phyloP scores from a whole-genome alignment of 345 rosid species.

The Eutrema yunnanense region DNA sequence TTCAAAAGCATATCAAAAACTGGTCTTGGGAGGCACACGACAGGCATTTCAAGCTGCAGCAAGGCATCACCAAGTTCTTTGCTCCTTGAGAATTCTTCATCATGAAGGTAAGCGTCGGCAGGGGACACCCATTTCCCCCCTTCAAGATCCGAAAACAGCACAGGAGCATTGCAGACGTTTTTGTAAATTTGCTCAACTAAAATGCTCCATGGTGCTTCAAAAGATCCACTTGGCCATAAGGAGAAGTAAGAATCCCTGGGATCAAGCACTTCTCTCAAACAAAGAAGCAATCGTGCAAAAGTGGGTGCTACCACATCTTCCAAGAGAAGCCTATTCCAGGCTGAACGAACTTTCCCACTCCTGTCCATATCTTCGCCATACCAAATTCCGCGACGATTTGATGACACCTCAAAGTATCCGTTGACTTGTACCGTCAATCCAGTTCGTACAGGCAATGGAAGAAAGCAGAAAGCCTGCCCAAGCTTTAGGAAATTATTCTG shows the following conservation, averaged over 20 bases:
- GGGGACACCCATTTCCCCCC: conserved; percentile 87
- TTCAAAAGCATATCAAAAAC: conserved; percentile 72
- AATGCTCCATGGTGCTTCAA: conserved; percentile 94
- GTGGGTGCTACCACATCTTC: conserved; percentile 87
- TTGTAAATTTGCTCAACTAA: conserved; percentile 76
- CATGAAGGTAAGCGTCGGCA: conserved; percentile 78
- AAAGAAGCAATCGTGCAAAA: conserved; percentile 55
- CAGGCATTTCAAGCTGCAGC: conserved; percentile 73
- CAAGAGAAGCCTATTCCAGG: conserved; percentile 90
- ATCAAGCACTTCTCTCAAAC: conserved; percentile 61
- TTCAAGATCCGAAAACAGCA: conserved; percentile 60
- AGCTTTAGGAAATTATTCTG: conserved; percentile 61
- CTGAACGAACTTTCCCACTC: conserved; percentile 89
- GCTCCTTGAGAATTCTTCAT: conserved; percentile 59
- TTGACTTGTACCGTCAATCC: conserved; percentile 84
- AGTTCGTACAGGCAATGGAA: conserved; percentile 90
- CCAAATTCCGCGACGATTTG: conserved; percentile 98
- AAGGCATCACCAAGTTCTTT: conserved; percentile 72
- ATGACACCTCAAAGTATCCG: conserved; percentile 93
- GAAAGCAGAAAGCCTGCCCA: conserved; percentile 94
- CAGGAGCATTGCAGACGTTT: conserved; percentile 49
- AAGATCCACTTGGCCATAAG: conserved; percentile 75
- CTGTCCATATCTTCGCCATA: conserved; percentile 98
- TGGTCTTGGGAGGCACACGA: conserved; percentile 63
- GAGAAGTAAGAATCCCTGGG: conserved; percentile 59